Base-by-base conservation (phyloP, 768 basidiomycete species). In the Trametes villosa region DNA sequence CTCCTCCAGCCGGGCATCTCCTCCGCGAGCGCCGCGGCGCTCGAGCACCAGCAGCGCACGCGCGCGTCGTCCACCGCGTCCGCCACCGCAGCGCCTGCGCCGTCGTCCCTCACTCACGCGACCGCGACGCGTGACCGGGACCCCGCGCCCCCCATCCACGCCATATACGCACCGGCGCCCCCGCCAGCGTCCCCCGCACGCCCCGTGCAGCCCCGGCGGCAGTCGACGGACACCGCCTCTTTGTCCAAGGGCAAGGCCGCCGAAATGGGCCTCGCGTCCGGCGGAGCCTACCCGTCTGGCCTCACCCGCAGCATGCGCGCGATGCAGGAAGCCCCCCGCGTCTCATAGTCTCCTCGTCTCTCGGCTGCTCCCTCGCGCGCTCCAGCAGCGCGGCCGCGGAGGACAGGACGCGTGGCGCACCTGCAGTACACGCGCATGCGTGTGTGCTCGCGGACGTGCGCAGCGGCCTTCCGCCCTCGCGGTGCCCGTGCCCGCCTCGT, bases 241-340 rank as follows among this genome's bases (percentile, higher is more conserved):
- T 18, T 47, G 45, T 57, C 57, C 22, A 63, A 55, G 57, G 52
- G 62, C 55, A 57, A 55, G 42, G 42, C 49, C 15, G 7, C 60
- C n/a, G 18, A 38, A n/a, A 53, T 60, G 53, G 58, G 52, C 38
- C 51, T 50, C 20, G n/a, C 42, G 1, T 44, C 65, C 24, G 22
- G 31, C 47, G 55, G 55, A 26, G 8, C 42, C 54, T 64, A 65
- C 24, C 51, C 30, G 40, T 68, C 69, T 2, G 64, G 58, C 22
- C 60, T 70, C 15, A 64, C 69, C 9, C 53, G 66, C 27, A 65
- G 57, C 52, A 60, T 68, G 44, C 62, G 67, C 50, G 65, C 62
- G 17, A 59, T 64, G 64, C 65, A 65, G 57, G 68, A 67, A 9
- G 45, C 60, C 8, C 65, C 63, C 47, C 65, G 62, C 51, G 60